Conservation (phyloP, 306 rosid genomes). For the Begonia loranthoides region DNA sequence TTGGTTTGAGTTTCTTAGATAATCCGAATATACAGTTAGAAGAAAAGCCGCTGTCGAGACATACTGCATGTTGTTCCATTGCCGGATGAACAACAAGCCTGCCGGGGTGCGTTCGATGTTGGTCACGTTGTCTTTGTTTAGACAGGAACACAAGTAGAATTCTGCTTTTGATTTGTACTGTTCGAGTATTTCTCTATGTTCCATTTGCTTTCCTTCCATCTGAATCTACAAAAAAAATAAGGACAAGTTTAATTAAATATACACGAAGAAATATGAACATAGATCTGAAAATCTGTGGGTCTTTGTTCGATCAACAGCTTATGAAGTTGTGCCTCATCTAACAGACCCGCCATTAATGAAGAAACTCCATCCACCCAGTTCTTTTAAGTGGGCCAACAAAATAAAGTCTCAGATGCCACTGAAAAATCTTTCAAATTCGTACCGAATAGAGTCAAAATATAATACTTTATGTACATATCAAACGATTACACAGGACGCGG, state of each 20-base stretch:
- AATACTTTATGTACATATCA: no score
- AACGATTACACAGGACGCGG: no score
- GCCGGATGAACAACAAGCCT: conserved; percentile 56
- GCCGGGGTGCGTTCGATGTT: conserved; percentile 72
- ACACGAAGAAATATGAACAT: no score
- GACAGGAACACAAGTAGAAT: conserved; percentile 52
- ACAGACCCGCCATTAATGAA: not conserved
- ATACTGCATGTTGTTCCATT: conserved; percentile 84
- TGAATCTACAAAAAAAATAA: conserved; percentile 28
- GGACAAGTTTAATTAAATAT: no score
- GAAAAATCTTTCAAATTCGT: not conserved
- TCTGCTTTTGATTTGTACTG: conserved; percentile 55
- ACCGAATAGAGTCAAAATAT: no score
- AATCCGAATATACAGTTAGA: conserved; percentile 45
- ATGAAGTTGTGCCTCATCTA: not conserved
- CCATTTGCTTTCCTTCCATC: conserved; percentile 41
- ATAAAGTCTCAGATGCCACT: not conserved
- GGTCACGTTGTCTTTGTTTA: conserved; percentile 27
- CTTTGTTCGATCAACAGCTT: conserved; percentile 4
- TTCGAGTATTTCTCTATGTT: conserved; percentile 23
- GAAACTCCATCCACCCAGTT: not conserved
- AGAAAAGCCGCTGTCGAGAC: conserved; percentile 56
- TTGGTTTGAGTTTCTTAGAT: conserved; percentile 30
- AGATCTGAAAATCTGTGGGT: conserved; percentile 1
- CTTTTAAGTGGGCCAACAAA: not conserved